Percentiles rank a stretch among this genome's conserved stretches.
These are phyloP conservation scores for Naganishia albida DNA, from an alignment of 1,284 basidiomycete genomes.

Conservation along the genomic window DNA sequence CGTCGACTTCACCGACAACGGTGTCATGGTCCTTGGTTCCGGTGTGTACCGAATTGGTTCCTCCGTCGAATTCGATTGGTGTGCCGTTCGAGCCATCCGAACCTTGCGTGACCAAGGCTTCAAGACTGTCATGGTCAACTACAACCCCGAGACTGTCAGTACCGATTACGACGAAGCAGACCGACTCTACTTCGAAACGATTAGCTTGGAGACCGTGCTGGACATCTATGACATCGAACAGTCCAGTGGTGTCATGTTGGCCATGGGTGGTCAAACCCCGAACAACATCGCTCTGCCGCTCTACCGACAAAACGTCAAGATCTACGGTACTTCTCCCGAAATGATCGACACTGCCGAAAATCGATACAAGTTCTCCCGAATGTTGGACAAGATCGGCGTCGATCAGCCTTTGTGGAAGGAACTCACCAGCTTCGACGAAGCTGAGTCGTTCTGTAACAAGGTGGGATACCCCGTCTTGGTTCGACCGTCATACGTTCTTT, in stretches of 20 bases:
- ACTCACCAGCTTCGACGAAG: slow-evolving; percentile 85
- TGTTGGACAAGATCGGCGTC: slow-evolving; percentile 94
- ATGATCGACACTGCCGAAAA: slow-evolving; percentile 99
- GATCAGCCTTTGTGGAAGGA: slow-evolving; percentile 99
- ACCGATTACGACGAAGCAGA: slow-evolving; percentile 99
- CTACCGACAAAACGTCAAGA: slow-evolving; percentile 94
- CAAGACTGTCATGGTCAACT: slow-evolving; percentile 99
- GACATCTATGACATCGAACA: slow-evolving; percentile 95
- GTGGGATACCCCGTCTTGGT: slow-evolving; percentile 96
- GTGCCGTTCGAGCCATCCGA: slow-evolving; percentile 93
- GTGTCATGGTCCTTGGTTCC: slow-evolving; percentile 95
- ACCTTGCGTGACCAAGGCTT: slow-evolving; percentile 92
- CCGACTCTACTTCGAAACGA: slow-evolving; percentile 97
- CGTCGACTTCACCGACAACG: slow-evolving; percentile 81
- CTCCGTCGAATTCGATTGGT: slow-evolving; percentile 99
- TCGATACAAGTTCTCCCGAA: slow-evolving; percentile 97
- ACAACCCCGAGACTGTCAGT: slow-evolving; percentile 98
- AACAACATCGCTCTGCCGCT: slow-evolving; percentile 97
- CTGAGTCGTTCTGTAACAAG: slow-evolving; percentile 80
- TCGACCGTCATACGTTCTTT: slow-evolving; percentile 95
- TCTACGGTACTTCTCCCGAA: slow-evolving; percentile 96
- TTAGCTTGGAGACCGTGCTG: slow-evolving; percentile 91
- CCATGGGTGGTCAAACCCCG: slow-evolving; percentile 98
- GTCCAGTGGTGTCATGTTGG: slow-evolving; percentile 87
- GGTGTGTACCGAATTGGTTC: slow-evolving; percentile 98